These are phyloP conservation scores for Lactarius tabidus DNA, from an alignment of 768 basidiomycete genomes.

Conservation along the genomic window DNA sequence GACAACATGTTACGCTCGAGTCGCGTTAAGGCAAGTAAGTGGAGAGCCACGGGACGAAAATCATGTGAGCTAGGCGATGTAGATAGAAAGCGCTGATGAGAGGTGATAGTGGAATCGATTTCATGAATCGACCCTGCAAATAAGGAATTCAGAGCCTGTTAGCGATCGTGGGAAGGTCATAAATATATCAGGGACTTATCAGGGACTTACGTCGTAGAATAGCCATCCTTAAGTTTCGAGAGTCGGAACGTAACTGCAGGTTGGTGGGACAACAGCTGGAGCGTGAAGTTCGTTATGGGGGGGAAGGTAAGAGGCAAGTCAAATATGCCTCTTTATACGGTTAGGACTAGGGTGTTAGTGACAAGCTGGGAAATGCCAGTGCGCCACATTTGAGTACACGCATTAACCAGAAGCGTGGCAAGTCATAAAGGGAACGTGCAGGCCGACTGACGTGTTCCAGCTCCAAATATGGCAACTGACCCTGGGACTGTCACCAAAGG, in stretches of 20 bases:
- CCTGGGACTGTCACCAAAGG: background rate
- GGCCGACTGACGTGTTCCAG: too few relatives aligned
- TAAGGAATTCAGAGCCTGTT: background rate
- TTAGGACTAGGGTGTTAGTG: background rate
- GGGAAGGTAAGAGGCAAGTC: background rate
- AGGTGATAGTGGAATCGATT: background rate
- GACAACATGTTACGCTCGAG: background rate
- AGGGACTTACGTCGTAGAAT: background rate
- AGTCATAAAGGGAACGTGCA: too few relatives aligned
- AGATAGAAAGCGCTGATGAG: background rate
- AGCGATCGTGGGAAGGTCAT: background rate
- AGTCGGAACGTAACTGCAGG: background rate
- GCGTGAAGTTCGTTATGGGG: background rate
- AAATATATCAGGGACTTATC: too few relatives aligned
- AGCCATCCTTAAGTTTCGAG: background rate
- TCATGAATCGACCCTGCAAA: background rate
- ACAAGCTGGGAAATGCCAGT: background rate
- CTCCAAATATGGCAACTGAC: too few relatives aligned
- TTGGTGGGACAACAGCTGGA: background rate
- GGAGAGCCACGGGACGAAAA: background rate
- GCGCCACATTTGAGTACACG: background rate
- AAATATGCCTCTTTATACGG: background rate
- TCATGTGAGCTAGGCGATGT: background rate
- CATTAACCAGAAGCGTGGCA: background rate
- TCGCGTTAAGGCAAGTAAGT: background rate